phyloP scores from a whole-genome alignment of 208 protist genomes.

The Phytomonas francai region DNA sequence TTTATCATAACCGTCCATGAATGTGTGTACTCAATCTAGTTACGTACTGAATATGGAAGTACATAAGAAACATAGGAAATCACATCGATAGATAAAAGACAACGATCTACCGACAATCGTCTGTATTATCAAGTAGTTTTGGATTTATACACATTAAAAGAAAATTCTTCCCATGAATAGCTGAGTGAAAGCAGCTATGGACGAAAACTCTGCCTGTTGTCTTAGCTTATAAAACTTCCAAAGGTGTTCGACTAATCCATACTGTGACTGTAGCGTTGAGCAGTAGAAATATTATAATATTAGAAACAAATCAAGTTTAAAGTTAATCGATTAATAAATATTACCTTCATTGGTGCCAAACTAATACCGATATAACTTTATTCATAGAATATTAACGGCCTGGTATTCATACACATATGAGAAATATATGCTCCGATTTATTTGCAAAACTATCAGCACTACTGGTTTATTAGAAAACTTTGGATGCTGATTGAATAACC shows the following conservation, averaged over 20 bases:
- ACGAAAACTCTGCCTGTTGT: too few species aligned
- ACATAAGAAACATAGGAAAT: slow-evolving; percentile 5
- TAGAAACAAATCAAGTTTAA: background rate
- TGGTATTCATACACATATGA: background rate
- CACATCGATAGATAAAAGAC: background rate
- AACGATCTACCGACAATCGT: background rate
- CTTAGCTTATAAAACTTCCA: background rate
- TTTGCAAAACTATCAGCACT: background rate
- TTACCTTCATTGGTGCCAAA: slow-evolving; percentile 28
- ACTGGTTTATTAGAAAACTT: background rate
- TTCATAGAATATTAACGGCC: background rate
- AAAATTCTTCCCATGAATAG: background rate
- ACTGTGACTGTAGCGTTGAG: background rate
- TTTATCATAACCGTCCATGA: background rate
- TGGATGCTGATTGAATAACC: too few species aligned
- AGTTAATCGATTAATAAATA: background rate
- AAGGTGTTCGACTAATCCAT: background rate
- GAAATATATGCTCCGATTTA: background rate
- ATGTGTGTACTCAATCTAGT: slow-evolving; percentile 4
- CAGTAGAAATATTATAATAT: background rate
- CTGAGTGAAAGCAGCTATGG: background rate
- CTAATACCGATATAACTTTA: slow-evolving; percentile 4
- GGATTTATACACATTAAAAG: background rate
- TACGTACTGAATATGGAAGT: background rate
- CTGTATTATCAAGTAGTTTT: background rate